phyloP scores from a whole-genome alignment of 2,329 filamentous ascomycete genomes.

The Pseudocercospora ulei region DNA sequence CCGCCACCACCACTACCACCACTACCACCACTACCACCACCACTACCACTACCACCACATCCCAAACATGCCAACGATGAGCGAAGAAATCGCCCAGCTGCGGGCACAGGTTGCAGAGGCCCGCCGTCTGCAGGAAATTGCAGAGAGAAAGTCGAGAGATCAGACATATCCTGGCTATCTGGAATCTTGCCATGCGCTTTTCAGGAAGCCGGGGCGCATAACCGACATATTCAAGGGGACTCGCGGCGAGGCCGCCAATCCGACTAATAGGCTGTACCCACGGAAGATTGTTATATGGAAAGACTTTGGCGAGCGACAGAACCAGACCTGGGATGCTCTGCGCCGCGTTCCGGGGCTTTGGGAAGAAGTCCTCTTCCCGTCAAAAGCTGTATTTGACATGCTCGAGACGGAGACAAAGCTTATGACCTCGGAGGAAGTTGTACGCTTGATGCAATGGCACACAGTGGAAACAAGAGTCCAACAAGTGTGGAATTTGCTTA shows the following conservation, averaged over 20 bases:
- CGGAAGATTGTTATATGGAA: not conserved
- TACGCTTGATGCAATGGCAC: not conserved
- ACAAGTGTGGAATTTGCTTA: too few relatives aligned
- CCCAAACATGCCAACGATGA: constrained; percentile 1
- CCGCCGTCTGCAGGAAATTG: not conserved
- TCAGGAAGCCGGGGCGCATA: not conserved
- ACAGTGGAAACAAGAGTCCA: not conserved
- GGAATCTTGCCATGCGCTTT: not conserved
- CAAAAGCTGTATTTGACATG: too few relatives aligned
- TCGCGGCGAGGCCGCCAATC: not conserved
- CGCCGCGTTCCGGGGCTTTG: not conserved
- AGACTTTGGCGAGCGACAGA: not conserved
- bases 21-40: too few relatives aligned
- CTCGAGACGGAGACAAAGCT: not conserved
- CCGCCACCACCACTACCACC: too few relatives aligned
- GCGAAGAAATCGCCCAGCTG: not conserved
- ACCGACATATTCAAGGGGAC: not conserved
- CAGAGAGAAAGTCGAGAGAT: not conserved
- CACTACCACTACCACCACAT: too few relatives aligned
- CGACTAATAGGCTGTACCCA: not conserved
- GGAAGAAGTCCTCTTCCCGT: not conserved
- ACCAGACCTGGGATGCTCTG: not conserved
- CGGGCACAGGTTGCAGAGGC: not conserved
- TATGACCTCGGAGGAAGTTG: not conserved
- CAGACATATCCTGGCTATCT: not conserved